A percentile compares a stretch with the other conserved stretches of the same genome.
phyloP scores from a whole-genome alignment of 352 stramenopile species.

The Pythium plurisporium region DNA sequence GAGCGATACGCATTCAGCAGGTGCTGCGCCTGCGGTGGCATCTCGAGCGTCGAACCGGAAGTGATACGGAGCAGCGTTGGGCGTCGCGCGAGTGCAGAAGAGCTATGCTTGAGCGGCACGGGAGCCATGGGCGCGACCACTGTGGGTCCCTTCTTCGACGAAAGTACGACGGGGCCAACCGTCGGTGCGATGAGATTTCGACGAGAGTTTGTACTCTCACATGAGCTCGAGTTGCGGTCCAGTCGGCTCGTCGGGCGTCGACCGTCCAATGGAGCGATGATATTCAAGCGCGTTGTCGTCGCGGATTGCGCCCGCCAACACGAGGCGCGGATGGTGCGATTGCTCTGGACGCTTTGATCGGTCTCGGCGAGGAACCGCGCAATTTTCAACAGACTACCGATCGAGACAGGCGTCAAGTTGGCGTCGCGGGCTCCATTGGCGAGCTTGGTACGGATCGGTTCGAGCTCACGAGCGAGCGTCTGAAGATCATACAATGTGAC shows the following conservation, averaged over 20 bases:
- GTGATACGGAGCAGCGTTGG: too few relatives aligned
- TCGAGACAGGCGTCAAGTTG: neutral
- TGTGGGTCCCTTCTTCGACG: too few relatives aligned
- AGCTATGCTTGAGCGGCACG: too few relatives aligned
- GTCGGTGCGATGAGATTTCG: too few relatives aligned
- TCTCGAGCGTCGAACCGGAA: neutral
- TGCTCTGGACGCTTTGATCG: neutral
- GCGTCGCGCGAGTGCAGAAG: too few relatives aligned
- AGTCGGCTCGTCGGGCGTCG: neutral
- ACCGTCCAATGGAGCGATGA: neutral
- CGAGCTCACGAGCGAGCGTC: neutral
- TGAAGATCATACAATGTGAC: neutral
- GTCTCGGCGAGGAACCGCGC: slow-evolving; percentile 5
- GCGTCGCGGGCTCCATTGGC: neutral
- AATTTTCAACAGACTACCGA: neutral
- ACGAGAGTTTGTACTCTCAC: too few relatives aligned
- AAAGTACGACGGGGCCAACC: neutral
- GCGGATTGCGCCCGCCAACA: neutral
- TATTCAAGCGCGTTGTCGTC: too few relatives aligned
- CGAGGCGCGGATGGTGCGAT: neutral
- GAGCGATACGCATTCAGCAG: neutral
- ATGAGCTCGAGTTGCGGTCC: too few relatives aligned
- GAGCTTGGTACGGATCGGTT: neutral
- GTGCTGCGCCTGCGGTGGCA: neutral
- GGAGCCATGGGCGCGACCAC: too few relatives aligned